These are phyloP conservation scores for Carex sylvatica DNA, from an alignment of 202 grass and related monocot genomes.

Conservation along the genomic window DNA sequence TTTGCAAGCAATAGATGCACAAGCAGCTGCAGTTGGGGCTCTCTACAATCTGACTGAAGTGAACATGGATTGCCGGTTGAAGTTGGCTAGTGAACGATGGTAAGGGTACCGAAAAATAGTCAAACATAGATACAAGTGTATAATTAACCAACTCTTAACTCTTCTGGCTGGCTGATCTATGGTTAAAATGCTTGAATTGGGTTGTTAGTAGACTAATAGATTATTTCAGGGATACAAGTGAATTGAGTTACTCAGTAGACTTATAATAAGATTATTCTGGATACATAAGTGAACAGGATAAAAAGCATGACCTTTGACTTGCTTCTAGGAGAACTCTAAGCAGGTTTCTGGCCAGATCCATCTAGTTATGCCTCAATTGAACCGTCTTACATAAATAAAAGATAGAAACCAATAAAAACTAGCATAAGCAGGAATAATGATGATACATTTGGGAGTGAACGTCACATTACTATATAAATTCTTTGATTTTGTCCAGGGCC, in stretches of 20 bases:
- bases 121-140: neutral
- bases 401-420: neutral
- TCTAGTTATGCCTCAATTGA: neutral
- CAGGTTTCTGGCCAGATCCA: neutral
- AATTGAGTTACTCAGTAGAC: neutral
- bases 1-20: slow-evolving; percentile 79
- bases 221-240: neutral
- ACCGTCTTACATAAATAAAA: neutral
- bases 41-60: slow-evolving; percentile 95
- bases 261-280: neutral
- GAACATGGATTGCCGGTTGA: slow-evolving; percentile 84
- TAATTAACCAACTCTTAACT: neutral
- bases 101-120: slow-evolving; percentile 18
- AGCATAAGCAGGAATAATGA: neutral
- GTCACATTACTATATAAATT: slow-evolving; percentile 8
- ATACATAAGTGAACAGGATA: neutral
- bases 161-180: neutral
- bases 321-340: neutral
- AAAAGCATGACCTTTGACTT: neutral
- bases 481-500: slow-evolving; percentile 58
- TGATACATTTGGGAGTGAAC: neutral
- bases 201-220: neutral
- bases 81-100: slow-evolving; percentile 93
- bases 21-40: slow-evolving; percentile 84
- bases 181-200: neutral